Percentiles rank a stretch among this genome's conserved stretches.
These are phyloP conservation scores for Castanospermum australe DNA, from an alignment of 306 rosid species.

Conservation along the genomic window DNA sequence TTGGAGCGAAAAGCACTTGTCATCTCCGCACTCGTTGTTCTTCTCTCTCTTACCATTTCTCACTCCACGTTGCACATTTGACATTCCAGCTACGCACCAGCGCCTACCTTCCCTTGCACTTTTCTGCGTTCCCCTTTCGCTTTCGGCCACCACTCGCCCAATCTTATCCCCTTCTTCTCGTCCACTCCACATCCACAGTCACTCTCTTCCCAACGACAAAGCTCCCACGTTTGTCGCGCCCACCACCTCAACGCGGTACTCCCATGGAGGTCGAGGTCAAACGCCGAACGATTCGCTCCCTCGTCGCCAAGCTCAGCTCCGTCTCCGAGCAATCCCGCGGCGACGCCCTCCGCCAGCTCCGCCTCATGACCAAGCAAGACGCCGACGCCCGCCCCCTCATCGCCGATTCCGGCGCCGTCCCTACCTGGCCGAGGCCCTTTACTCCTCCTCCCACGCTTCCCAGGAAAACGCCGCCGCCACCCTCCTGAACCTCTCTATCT, in stretches of 20 bases:
- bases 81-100: too few species aligned
- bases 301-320: slow-evolving; percentile 58
- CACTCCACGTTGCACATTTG: too few species aligned
- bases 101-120: too few species aligned
- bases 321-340: slow-evolving; percentile 61
- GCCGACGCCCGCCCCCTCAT: slow-evolving; percentile 57
- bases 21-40: too few species aligned
- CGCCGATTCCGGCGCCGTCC: slow-evolving; percentile 59
- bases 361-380: slow-evolving; percentile 61
- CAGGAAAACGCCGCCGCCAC: slow-evolving; percentile 86
- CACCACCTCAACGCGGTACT: neutral
- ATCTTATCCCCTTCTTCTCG: too few species aligned
- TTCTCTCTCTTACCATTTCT: too few species aligned
- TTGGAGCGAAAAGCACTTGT: too few species aligned
- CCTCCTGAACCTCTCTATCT: slow-evolving; percentile 72
- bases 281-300: slow-evolving; percentile 36
- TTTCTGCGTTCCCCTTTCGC: too few species aligned
- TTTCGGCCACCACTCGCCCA: too few species aligned
- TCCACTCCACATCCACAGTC: too few species aligned
- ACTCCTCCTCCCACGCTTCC: slow-evolving; percentile 43
- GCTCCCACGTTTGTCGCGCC: too few species aligned
- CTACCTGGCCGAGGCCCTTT: slow-evolving; percentile 64
- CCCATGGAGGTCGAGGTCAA: slow-evolving; percentile 61
- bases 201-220: too few species aligned
- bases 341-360: slow-evolving; percentile 64